Percentiles rank a stretch among this genome's conserved stretches.
Conservation (phyloP, 305 asterid genomes). For the Fraxinus ornus region DNA sequence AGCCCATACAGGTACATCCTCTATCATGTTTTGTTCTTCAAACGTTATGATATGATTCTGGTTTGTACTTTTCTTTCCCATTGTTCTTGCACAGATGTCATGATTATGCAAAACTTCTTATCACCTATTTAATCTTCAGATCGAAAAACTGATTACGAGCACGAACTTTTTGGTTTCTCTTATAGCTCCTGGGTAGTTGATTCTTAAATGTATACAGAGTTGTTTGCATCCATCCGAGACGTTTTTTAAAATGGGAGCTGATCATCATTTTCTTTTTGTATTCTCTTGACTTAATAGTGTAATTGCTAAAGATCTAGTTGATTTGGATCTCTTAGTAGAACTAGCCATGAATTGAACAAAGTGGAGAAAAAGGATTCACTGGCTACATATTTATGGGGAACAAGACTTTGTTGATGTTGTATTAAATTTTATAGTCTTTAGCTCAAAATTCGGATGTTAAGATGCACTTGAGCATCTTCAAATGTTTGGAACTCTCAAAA, state of each 20-base stretch:
- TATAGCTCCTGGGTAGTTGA: neutral
- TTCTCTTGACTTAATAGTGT: neutral
- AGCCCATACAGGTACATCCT: constrained; percentile 70
- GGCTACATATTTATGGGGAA: neutral
- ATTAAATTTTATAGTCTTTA: neutral
- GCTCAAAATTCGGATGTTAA: neutral
- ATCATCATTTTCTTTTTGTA: neutral
- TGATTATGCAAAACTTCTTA: neutral
- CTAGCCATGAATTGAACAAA: neutral
- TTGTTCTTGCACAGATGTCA: neutral
- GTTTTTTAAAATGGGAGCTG: neutral
- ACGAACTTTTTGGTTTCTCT: neutral
- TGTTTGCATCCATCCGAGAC: neutral
- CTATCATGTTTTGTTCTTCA: neutral
- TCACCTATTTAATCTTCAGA: neutral
- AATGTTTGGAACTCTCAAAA: neutral
- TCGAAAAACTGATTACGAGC: neutral
- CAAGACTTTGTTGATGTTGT: neutral
- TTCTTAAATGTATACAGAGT: neutral
- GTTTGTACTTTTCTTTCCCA: neutral
- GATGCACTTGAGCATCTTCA: neutral
- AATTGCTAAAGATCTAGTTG: neutral
- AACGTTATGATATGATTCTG: neutral
- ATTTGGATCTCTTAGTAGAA: neutral
- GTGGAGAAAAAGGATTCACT: neutral